Percentiles rank a stretch among this genome's conserved stretches.
These are phyloP conservation scores for Eucalyptus cladocalyx DNA, from an alignment of 345 rosid genomes.

Conservation along the genomic window DNA sequence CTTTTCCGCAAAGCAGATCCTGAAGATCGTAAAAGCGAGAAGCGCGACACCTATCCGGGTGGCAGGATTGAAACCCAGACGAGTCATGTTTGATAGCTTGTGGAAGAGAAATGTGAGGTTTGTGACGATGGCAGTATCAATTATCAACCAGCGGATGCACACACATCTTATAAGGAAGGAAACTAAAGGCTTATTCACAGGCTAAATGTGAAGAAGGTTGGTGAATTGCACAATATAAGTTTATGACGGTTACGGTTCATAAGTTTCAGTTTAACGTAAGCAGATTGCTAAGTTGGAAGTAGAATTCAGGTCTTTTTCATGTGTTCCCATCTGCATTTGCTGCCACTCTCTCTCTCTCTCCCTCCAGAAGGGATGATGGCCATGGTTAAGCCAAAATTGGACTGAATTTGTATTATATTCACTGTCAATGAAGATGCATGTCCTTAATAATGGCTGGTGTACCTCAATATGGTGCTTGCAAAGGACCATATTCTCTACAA, in stretches of 20 bases:
- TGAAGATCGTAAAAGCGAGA: conserved; percentile 5
- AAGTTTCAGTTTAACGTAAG: neutral
- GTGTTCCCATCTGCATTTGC: neutral
- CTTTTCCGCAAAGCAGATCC: conserved; percentile 20
- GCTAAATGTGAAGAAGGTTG: neutral
- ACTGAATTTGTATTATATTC: neutral
- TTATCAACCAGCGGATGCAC: neutral
- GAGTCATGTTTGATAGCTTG: neutral
- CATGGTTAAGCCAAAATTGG: neutral
- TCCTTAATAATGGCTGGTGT: neutral
- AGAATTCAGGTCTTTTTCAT: neutral
- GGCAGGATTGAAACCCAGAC: neutral
- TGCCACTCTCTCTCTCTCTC: neutral
- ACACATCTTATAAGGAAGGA: neutral
- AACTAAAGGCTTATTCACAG: neutral
- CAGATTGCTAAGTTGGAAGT: neutral
- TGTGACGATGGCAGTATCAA: neutral
- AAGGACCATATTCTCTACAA: neutral
- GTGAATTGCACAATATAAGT: neutral
- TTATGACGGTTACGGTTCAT: neutral
- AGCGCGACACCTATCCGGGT: neutral
- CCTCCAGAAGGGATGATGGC: neutral
- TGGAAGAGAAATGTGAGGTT: neutral
- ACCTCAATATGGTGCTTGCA: neutral
- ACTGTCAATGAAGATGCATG: neutral